Evolutionary conservation across 441 rosid species (phyloP).

Genomic region (Bocquillonia castaneifolia): DNA sequence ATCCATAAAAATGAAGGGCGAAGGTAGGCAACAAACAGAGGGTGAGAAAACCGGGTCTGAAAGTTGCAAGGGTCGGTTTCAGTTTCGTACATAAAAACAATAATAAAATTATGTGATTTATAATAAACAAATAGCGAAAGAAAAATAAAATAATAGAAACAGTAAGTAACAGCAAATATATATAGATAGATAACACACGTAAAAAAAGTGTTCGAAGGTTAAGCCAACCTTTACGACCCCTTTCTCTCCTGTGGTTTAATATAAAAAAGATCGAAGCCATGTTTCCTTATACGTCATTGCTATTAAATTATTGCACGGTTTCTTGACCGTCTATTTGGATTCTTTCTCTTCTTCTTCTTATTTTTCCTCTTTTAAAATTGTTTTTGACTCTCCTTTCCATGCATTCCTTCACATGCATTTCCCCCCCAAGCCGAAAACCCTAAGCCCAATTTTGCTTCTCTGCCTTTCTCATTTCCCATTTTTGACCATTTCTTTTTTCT

Average conservation of each 20-base stretch:
- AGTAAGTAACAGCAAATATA: not conserved
- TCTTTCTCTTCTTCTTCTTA: slow-evolving; percentile 26
- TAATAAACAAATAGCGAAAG: not conserved
- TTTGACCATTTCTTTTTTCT: slow-evolving; percentile 28
- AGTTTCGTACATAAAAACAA: slow-evolving; percentile 18
- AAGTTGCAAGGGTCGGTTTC: slow-evolving; percentile 31
- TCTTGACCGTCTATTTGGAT: slow-evolving; percentile 58
- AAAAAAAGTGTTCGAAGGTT: slow-evolving; percentile 32
- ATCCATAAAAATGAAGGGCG: slow-evolving; percentile 26
- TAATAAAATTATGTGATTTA: not conserved
- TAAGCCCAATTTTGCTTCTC: slow-evolving; percentile 22
- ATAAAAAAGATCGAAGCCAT: slow-evolving; percentile 46
- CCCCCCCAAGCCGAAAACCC: slow-evolving; percentile 40
- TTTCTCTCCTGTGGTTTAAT: slow-evolving; percentile 30
- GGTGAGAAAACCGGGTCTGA: slow-evolving; percentile 24
- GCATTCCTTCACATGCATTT: slow-evolving; percentile 59
- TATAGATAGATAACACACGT: not conserved
- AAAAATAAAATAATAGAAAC: not conserved
- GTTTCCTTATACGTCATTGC: slow-evolving; percentile 49
- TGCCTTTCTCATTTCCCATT: slow-evolving; percentile 27
- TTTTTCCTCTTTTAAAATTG: slow-evolving; percentile 2
- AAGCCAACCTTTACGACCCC: slow-evolving; percentile 34
- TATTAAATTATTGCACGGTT: slow-evolving; percentile 48
- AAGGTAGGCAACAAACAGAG: slow-evolving; percentile 6
- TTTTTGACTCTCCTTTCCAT: slow-evolving; percentile 50